Evolutionary conservation across 495 filamentous ascomycete species (phyloP).

Genomic region (Viridothelium virens): DNA sequence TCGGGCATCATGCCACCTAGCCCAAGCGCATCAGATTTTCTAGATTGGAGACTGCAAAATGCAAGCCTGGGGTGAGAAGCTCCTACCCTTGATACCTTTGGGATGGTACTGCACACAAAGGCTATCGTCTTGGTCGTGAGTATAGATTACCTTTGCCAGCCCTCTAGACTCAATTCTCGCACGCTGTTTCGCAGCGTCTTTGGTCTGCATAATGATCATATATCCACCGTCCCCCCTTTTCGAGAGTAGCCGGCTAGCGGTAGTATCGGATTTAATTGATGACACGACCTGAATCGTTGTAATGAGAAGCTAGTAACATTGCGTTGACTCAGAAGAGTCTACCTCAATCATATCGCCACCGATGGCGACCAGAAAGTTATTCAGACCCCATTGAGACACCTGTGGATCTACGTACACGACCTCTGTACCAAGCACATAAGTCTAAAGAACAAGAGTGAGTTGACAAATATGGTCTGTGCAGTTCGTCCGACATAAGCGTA

Average conservation of each 20-base stretch:
- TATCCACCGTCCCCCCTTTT: conserved; percentile 32
- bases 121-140: conserved; percentile 21
- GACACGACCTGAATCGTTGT: conserved; percentile 20
- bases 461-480: neutral
- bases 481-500: conserved; percentile 1
- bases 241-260: conserved; percentile 26
- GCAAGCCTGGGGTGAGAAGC: neutral
- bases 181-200: conserved; percentile 22
- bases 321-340: neutral
- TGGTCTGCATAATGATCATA: conserved; percentile 34
- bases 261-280: conserved; percentile 23
- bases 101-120: conserved; percentile 30
- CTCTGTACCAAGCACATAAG: conserved; percentile 27
- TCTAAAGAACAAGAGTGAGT: conserved; percentile 6
- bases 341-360: conserved; percentile 31
- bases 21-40: neutral
- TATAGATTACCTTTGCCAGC: conserved; percentile 26
- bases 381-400: conserved; percentile 26
- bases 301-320: neutral
- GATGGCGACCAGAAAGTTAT: conserved; percentile 27
- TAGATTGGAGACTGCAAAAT: neutral
- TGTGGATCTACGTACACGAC: conserved; percentile 29
- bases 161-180: conserved; percentile 24
- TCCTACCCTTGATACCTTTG: conserved; percentile 29
- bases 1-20: conserved; percentile 31